Conservation (phyloP, 352 stramenopile genomes). For the Hyaloperonospora arabidopsidis region DNA sequence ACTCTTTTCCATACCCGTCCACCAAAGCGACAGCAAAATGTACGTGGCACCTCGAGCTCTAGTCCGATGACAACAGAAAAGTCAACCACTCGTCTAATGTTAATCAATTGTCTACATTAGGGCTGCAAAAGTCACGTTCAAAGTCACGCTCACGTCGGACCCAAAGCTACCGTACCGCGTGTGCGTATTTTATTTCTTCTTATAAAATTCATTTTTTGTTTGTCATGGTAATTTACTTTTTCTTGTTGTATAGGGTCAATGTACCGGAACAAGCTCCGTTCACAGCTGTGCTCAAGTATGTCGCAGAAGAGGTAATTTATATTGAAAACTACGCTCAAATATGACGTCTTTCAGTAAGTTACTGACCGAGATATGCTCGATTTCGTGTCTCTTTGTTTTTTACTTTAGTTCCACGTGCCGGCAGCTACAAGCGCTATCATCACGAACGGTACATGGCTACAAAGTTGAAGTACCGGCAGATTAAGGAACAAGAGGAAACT, state of each 20-base stretch:
- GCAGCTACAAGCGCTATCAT: slow-evolving; percentile 82
- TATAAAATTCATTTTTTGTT: neutral
- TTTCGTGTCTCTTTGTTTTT: slow-evolving; percentile 6
- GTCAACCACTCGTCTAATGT: too few relatives aligned
- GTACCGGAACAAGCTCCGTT: slow-evolving; percentile 79
- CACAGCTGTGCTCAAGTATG: slow-evolving; percentile 80
- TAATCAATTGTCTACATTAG: slow-evolving; percentile 12
- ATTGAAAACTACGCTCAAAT: too few relatives aligned
- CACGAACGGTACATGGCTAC: slow-evolving; percentile 50
- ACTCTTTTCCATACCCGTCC: too few relatives aligned
- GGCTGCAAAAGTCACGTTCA: slow-evolving; percentile 79
- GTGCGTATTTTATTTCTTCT: slow-evolving; percentile 23
- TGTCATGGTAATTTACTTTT: neutral
- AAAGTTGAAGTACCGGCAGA: neutral
- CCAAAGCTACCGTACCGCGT: slow-evolving; percentile 78
- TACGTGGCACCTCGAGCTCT: too few relatives aligned
- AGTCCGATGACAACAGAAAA: too few relatives aligned
- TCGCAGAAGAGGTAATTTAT: slow-evolving; percentile 57
- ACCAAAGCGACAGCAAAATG: too few relatives aligned
- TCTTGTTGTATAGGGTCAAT: slow-evolving; percentile 40
- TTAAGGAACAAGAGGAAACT: neutral
- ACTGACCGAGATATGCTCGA: slow-evolving; percentile 12
- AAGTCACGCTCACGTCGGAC: slow-evolving; percentile 83
- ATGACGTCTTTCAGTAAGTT: slow-evolving; percentile 1
- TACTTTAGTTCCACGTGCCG: slow-evolving; percentile 62